Evolutionary conservation across 2,329 filamentous ascomycete species (phyloP).

Genomic region (Ophiostoma tasmaniense): DNA sequence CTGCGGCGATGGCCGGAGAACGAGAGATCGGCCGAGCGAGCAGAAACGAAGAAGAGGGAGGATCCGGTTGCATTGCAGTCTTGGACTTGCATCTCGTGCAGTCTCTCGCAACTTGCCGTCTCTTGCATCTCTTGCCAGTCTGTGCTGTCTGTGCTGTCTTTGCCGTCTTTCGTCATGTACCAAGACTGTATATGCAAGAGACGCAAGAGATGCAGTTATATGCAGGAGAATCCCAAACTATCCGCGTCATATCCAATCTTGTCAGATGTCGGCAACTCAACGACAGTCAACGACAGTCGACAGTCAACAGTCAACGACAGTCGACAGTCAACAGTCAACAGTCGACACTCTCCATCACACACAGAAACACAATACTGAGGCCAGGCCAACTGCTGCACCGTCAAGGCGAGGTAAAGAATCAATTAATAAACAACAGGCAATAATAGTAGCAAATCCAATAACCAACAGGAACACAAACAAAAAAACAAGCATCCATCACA

Average conservation of each 20-base stretch:
- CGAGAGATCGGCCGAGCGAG: not conserved
- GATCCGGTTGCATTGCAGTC: not conserved
- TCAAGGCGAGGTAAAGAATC: not conserved
- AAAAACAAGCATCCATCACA: not conserved
- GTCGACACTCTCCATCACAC: not conserved
- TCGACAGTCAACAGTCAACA: not conserved
- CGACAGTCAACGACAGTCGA: not conserved
- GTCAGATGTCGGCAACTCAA: not conserved
- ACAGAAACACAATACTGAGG: constrained; percentile 1
- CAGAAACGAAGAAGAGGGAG: not conserved
- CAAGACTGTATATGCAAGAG: not conserved
- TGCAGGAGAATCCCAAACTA: not conserved
- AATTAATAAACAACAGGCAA: not conserved
- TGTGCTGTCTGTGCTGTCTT: not conserved
- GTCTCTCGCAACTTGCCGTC: too few relatives aligned
- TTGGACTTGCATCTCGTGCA: not conserved
- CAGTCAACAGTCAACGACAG: not conserved
- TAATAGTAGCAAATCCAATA: not conserved
- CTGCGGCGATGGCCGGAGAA: not conserved
- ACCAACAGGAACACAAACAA: not conserved
- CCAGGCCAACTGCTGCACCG: not conserved
- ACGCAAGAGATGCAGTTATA: too few relatives aligned
- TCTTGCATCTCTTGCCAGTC: too few relatives aligned
- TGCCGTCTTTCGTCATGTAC: not conserved
- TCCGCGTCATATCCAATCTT: not conserved